These are phyloP conservation scores for Epichloe amarillans DNA, from an alignment of 2,329 filamentous ascomycete species.

Conservation along the genomic window DNA sequence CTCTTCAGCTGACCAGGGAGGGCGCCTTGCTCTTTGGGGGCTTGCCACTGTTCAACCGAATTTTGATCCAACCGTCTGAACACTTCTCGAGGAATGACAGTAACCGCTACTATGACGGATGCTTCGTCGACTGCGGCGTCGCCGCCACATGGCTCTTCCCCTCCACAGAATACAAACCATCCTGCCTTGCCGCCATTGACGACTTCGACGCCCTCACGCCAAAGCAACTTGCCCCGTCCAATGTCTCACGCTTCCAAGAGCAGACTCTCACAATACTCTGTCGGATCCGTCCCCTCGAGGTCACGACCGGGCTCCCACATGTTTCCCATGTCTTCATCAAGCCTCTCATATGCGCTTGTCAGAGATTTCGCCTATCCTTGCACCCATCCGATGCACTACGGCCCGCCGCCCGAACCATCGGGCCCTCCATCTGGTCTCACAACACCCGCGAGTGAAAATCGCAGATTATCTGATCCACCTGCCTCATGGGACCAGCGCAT, in stretches of 20 bases:
- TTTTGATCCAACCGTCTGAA: neutral
- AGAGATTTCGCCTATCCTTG: conserved; percentile 89
- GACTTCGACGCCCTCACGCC: conserved; percentile 43
- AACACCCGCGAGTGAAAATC: conserved; percentile 71
- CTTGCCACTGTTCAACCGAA: neutral
- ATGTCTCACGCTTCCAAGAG: conserved; percentile 69
- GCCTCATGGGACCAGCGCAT: conserved; percentile 59
- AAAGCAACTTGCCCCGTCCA: conserved; percentile 48
- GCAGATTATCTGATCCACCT: conserved; percentile 73
- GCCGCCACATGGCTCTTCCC: conserved; percentile 33
- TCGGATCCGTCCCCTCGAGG: conserved; percentile 50
- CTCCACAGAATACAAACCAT: conserved; percentile 36
- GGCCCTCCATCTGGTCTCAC: conserved; percentile 61
- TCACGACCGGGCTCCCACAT: conserved; percentile 72
- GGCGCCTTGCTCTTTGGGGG: neutral
- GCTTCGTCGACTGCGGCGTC: conserved; percentile 41
- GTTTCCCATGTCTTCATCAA: conserved; percentile 75
- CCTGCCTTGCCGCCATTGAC: conserved; percentile 42
- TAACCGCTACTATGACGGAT: conserved; percentile 42
- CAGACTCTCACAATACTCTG: conserved; percentile 74
- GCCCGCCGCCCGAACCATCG: conserved; percentile 65
- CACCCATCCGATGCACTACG: conserved; percentile 81
- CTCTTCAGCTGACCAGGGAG: neutral
- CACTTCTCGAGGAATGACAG: conserved; percentile 18
- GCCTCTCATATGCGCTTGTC: conserved; percentile 75